These are phyloP conservation scores for Dissophora ornata DNA, from an alignment of 192 early-diverging fungal genomes.

Conservation along the genomic window DNA sequence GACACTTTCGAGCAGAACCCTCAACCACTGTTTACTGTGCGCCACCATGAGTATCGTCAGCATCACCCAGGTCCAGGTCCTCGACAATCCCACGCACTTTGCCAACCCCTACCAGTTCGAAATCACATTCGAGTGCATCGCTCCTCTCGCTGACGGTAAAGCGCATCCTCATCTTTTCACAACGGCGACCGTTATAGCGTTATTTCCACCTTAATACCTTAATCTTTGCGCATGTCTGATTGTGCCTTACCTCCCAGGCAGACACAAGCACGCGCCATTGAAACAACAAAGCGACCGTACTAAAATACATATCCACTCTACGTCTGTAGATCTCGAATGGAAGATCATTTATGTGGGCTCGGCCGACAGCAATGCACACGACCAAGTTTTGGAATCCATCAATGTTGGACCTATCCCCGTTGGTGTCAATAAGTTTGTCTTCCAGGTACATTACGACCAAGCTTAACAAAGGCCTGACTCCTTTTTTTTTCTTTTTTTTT, in stretches of 20 bases:
- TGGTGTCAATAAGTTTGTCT: constrained; percentile 93
- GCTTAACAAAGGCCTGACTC: too few species aligned
- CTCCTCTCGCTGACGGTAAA: constrained; percentile 85
- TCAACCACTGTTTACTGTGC: too few species aligned
- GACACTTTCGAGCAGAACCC: too few species aligned
- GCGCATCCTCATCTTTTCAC: constrained; percentile 1
- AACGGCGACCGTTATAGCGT: too few species aligned
- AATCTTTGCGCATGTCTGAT: too few species aligned
- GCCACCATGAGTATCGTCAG: constrained; percentile 80
- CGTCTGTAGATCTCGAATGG: constrained; percentile 90
- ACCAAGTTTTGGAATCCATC: constrained; percentile 95
- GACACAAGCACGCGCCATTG: too few species aligned
- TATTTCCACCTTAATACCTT: too few species aligned
- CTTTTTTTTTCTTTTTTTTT: constrained; percentile 6
- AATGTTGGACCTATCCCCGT: constrained; percentile 96
- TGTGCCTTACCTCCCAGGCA: neutral
- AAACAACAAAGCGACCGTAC: too few species aligned
- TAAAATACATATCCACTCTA: too few species aligned
- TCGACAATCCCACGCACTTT: constrained; percentile 88
- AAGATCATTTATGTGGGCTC: constrained; percentile 96
- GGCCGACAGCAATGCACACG: constrained; percentile 81
- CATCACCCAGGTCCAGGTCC: constrained; percentile 85
- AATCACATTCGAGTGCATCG: constrained; percentile 97
- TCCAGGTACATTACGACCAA: constrained; percentile 80
- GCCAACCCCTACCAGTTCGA: constrained; percentile 88